Evolutionary conservation across 139 green algal species (phyloP).

Genomic region (Gonium pectorale): DNA sequence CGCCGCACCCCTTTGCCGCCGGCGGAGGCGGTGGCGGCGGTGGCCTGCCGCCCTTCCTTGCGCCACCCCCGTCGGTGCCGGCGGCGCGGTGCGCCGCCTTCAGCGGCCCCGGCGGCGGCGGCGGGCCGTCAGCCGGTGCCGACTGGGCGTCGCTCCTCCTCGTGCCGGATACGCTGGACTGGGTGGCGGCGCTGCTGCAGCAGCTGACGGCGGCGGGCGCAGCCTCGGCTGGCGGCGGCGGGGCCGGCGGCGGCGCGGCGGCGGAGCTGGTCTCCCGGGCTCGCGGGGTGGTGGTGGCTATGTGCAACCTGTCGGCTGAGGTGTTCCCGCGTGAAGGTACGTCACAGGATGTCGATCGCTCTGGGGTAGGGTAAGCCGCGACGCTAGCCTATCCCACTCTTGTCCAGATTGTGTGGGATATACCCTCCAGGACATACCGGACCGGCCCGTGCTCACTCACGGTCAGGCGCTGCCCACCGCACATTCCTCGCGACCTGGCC

Average conservation of each 20-base stretch:
- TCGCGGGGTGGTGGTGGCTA: conserved; percentile 75
- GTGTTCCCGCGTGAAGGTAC: conserved; percentile 70
- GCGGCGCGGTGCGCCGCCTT: not conserved
- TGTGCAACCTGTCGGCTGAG: conserved; percentile 78
- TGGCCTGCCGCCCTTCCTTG: too few species aligned
- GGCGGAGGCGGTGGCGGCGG: not conserved
- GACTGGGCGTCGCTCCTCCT: conserved; percentile 73
- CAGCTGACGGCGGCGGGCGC: conserved; percentile 24
- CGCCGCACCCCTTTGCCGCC: not conserved
- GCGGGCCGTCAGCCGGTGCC: conserved; percentile 32
- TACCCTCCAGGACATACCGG: too few species aligned
- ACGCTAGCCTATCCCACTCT: too few species aligned
- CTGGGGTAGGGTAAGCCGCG: too few species aligned
- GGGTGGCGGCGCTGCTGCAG: conserved; percentile 72
- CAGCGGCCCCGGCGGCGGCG: not conserved
- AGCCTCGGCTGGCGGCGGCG: not conserved
- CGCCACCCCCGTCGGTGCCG: too few species aligned
- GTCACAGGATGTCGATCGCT: too few species aligned
- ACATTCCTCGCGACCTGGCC: too few species aligned
- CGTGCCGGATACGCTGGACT: conserved; percentile 57
- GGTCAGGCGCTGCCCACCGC: too few species aligned
- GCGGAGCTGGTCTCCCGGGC: conserved; percentile 53
- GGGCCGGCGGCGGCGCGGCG: not conserved
- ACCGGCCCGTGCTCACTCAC: too few species aligned
- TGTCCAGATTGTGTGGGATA: too few species aligned